Conservation (phyloP, 768 basidiomycete genomes). For the Kwoniella sp. region DNA sequence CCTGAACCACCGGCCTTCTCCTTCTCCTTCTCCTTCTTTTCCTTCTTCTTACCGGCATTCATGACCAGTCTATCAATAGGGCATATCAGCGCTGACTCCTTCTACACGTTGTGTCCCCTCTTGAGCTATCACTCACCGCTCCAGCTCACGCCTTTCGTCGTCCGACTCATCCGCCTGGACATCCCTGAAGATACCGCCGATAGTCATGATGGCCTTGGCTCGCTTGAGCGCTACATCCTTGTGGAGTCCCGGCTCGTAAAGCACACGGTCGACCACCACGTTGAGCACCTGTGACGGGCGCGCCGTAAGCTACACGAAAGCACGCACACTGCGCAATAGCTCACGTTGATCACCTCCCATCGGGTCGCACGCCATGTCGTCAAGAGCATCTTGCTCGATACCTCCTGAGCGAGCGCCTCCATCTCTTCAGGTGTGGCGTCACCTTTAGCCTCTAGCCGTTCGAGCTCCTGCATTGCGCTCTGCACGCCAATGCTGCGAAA, state of each 20-base stretch:
- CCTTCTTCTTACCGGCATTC: constrained; percentile 50
- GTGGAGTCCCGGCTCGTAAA: constrained; percentile 70
- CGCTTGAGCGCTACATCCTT: constrained; percentile 71
- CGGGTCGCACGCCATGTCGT: constrained; percentile 97
- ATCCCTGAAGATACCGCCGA: constrained; percentile 84
- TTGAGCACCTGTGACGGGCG: constrained; percentile 22
- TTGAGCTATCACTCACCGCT: constrained; percentile 59
- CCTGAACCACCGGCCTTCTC: constrained; percentile 21
- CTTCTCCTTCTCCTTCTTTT: constrained; percentile 46
- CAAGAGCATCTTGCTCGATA: constrained; percentile 92
- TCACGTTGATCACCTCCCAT: constrained; percentile 91
- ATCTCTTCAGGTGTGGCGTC: constrained; percentile 81
- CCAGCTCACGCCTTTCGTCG: constrained; percentile 87
- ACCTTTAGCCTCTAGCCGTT: constrained; percentile 81
- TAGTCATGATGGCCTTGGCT: constrained; percentile 84
- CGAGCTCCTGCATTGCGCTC: constrained; percentile 84
- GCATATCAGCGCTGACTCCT: not conserved
- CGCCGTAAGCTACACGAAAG: too few species aligned
- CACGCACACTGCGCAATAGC: constrained; percentile 39
- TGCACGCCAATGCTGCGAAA: constrained; percentile 63
- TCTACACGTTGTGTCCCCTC: not conserved
- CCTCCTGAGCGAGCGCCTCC: constrained; percentile 79
- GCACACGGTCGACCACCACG: constrained; percentile 74
- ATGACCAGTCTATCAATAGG: constrained; percentile 47
- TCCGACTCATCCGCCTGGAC: constrained; percentile 83